Percentiles rank a stretch among this genome's conserved stretches.
phyloP scores from a whole-genome alignment of 805 yeast species.

The Metschnikowia peoriensis region DNA sequence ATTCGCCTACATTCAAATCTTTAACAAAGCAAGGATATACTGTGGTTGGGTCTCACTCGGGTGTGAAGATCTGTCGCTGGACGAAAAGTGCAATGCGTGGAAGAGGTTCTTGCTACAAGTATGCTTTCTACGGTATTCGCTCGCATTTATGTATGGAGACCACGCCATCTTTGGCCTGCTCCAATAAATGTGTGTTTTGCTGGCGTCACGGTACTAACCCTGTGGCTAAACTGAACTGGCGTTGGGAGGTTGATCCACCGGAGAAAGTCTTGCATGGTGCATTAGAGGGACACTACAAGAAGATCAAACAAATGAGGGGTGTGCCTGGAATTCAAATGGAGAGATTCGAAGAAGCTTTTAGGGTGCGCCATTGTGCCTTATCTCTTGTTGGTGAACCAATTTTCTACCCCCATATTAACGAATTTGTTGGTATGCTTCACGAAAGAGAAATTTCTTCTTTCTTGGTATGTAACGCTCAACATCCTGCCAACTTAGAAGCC shows the following conservation, averaged over 20 bases:
- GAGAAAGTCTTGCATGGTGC: slow-evolving; percentile 84
- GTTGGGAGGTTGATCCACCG: slow-evolving; percentile 94
- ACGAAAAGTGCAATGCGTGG: slow-evolving; percentile 93
- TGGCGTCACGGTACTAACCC: slow-evolving; percentile 99
- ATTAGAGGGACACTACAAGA: slow-evolving; percentile 81
- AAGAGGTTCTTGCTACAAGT: slow-evolving; percentile 91
- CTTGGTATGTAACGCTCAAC: slow-evolving; percentile 94
- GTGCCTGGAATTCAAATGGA: slow-evolving; percentile 92
- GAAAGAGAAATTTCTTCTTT: slow-evolving; percentile 79
- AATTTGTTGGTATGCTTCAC: slow-evolving; percentile 78
- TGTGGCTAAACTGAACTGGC: slow-evolving; percentile 86
- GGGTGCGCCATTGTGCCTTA: slow-evolving; percentile 86
- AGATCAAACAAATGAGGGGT: slow-evolving; percentile 92
- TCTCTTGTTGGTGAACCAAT: slow-evolving; percentile 95
- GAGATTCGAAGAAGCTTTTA: slow-evolving; percentile 86
- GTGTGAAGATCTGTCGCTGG: slow-evolving; percentile 95
- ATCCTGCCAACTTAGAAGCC: slow-evolving; percentile 75
- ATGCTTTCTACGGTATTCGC: slow-evolving; percentile 85
- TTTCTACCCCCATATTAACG: slow-evolving; percentile 87
- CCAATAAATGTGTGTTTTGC: slow-evolving; percentile 93
- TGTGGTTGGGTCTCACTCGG: slow-evolving; percentile 90
- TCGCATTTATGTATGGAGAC: slow-evolving; percentile 95
- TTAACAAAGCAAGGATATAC: slow-evolving; percentile 92
- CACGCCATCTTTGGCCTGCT: slow-evolving; percentile 89
- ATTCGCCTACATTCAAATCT: slow-evolving; percentile 84